Conservation (phyloP, 108 stramenopile genomes). For the Schizochytrium sp. region DNA sequence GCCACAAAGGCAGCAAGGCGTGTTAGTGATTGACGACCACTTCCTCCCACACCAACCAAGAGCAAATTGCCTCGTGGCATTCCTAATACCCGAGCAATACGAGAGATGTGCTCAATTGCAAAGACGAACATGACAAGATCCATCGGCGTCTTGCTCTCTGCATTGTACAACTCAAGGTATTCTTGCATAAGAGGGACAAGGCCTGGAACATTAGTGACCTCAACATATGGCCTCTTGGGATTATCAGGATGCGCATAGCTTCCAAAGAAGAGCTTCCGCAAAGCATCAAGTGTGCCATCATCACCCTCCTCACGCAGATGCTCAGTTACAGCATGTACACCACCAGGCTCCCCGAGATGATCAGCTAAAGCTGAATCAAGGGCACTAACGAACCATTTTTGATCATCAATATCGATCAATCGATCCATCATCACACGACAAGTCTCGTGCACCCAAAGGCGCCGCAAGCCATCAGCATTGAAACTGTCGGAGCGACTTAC, state of each 20-base stretch:
- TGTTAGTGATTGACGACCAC: conserved; percentile 47
- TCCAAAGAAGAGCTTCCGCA: conserved; percentile 67
- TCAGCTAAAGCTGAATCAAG: neutral
- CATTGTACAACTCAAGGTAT: conserved; percentile 76
- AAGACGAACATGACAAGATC: conserved; percentile 69
- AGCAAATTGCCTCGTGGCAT: conserved; percentile 64
- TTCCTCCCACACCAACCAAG: conserved; percentile 63
- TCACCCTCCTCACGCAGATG: neutral
- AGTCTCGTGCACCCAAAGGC: conserved; percentile 70
- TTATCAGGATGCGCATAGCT: conserved; percentile 70
- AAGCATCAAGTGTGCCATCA: conserved; percentile 64
- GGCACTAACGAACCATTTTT: conserved; percentile 57
- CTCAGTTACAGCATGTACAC: neutral
- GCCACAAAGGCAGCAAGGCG: conserved; percentile 59
- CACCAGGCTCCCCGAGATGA: conserved; percentile 55
- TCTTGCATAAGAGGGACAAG: conserved; percentile 72
- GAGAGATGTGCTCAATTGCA: conserved; percentile 64
- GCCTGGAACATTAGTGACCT: conserved; percentile 68
- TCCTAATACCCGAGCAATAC: conserved; percentile 62
- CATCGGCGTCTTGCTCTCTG: conserved; percentile 76
- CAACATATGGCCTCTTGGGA: conserved; percentile 69
- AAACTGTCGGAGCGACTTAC: neutral
- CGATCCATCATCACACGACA: conserved; percentile 70
- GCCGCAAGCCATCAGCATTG: neutral
- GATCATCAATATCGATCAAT: conserved; percentile 61